These are phyloP conservation scores for Mallotus japonicus DNA, from an alignment of 441 rosid genomes.

Conservation along the genomic window DNA sequence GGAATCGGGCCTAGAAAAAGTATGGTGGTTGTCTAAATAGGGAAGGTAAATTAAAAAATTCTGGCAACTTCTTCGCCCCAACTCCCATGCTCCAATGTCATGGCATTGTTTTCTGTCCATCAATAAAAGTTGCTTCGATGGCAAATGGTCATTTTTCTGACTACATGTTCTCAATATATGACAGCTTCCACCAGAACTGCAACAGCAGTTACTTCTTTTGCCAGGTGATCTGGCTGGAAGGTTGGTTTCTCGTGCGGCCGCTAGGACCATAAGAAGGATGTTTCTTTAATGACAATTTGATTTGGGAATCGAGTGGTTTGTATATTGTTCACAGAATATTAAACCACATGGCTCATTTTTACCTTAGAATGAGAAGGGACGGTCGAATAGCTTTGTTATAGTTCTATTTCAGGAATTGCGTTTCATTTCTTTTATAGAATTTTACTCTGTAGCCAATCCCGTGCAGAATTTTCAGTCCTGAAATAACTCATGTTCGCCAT, in stretches of 20 bases:
- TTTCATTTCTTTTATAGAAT: no score
- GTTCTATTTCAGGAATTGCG: no score
- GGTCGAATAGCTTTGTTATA: background rate
- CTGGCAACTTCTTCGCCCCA: background rate
- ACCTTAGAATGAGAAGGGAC: background rate
- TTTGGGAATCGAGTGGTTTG: background rate
- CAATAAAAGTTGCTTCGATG: background rate
- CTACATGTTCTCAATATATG: background rate
- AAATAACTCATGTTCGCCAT: no score
- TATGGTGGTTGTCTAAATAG: background rate
- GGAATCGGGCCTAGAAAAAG: no score
- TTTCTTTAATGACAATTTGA: conserved; percentile 47
- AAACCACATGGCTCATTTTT: background rate
- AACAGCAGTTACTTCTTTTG: conserved; percentile 65
- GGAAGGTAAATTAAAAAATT: no score
- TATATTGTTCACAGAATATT: background rate
- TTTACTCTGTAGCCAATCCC: no score
- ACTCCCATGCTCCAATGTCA: background rate
- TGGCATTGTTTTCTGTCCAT: background rate
- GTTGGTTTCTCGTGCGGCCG: conserved; percentile 72
- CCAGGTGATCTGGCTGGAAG: conserved; percentile 76
- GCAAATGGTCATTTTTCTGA: background rate
- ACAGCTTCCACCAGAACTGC: conserved; percentile 84
- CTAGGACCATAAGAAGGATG: conserved; percentile 74
- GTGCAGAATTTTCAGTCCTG: no score